phyloP scores from a whole-genome alignment of 2,329 filamentous ascomycete genomes.

The Massarina eburnea region DNA sequence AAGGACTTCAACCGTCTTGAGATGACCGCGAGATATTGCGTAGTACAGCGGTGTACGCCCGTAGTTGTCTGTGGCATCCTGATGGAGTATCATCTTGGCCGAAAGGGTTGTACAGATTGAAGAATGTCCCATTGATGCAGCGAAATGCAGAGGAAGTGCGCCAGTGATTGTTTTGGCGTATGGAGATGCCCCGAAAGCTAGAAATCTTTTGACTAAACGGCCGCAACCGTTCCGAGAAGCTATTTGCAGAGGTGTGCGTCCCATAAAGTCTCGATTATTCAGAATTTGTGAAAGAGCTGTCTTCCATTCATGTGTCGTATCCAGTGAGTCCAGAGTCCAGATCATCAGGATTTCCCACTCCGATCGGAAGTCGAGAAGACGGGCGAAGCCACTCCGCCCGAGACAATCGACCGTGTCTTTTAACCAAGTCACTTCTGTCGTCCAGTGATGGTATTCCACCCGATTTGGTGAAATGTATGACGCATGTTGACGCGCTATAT shows the following conservation, averaged over 20 bases:
- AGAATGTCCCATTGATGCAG: background rate
- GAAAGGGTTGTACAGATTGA: slow-evolving; percentile 1
- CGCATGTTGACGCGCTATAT: background rate
- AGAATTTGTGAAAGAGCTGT: background rate
- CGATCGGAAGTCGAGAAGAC: background rate
- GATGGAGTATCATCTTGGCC: background rate
- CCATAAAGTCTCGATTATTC: slow-evolving; percentile 4
- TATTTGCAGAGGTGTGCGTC: slow-evolving; percentile 3
- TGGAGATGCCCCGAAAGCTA: background rate
- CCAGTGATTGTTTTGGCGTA: background rate
- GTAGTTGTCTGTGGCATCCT: background rate
- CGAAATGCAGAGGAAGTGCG: slow-evolving; percentile 2
- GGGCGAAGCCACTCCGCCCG: background rate
- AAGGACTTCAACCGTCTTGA: too few species aligned
- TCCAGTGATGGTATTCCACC: background rate
- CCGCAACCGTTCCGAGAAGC: background rate
- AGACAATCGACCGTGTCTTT: background rate
- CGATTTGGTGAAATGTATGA: background rate
- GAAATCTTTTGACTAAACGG: background rate
- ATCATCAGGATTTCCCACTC: too few species aligned
- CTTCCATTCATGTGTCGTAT: too few species aligned
- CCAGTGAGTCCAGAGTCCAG: too few species aligned
- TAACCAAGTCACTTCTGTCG: background rate
- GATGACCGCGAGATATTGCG: background rate
- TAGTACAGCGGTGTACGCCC: background rate